Evolutionary conservation across 768 basidiomycete genomes (phyloP).

Genomic region (Boletus reticuloceps): DNA sequence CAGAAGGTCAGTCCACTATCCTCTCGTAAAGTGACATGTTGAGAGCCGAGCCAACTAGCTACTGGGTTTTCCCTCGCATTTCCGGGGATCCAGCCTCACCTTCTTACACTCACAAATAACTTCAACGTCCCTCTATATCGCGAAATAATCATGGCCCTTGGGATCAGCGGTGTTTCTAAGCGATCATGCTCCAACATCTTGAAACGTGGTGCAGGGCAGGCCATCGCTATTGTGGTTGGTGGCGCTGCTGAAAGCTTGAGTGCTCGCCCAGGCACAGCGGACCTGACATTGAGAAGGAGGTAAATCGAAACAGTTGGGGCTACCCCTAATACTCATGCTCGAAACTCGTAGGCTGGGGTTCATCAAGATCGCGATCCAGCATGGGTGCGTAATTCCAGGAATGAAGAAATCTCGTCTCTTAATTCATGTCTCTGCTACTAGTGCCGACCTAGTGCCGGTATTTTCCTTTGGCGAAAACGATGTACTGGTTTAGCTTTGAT

Average conservation of each 20-base stretch:
- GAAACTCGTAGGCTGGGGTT: constrained; percentile 69
- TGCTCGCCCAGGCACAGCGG: constrained; percentile 96
- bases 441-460: constrained; percentile 94
- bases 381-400: constrained; percentile 54
- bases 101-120: constrained; percentile 87
- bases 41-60: constrained; percentile 41
- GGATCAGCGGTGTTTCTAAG: constrained; percentile 92
- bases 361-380: constrained; percentile 89
- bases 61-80: constrained; percentile 88
- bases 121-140: constrained; percentile 93
- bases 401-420: not conserved
- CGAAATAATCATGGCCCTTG: constrained; percentile 82
- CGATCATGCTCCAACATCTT: constrained; percentile 88
- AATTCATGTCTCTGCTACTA: constrained; percentile 28
- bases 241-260: constrained; percentile 94
- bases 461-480: constrained; percentile 99
- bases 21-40: not conserved
- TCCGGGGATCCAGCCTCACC: constrained; percentile 90
- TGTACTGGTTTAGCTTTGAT: constrained; percentile 43
- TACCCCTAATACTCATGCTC: not conserved
- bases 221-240: constrained; percentile 94
- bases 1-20: constrained; percentile 63
- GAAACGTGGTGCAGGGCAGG: constrained; percentile 51
- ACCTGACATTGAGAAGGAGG: constrained; percentile 76
- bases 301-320: constrained; percentile 17